phyloP scores from a whole-genome alignment of 208 protist species.

The Kentomonas sorsogonicus region DNA sequence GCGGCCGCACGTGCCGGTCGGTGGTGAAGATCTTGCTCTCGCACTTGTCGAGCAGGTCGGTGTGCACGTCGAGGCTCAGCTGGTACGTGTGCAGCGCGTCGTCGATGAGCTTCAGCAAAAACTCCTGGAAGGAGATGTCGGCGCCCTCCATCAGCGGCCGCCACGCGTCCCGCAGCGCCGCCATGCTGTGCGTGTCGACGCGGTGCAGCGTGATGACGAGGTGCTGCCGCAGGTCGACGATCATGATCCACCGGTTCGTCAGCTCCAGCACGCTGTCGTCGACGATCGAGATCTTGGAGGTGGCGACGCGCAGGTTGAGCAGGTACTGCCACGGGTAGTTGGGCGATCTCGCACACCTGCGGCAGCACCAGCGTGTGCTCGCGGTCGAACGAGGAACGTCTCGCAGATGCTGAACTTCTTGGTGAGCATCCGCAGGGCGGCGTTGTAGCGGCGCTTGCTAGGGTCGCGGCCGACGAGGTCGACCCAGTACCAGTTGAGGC shows the following conservation, averaged over 20 bases:
- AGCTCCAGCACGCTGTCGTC: constrained; percentile 76
- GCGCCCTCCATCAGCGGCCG: constrained; percentile 47
- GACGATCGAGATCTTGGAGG: constrained; percentile 60
- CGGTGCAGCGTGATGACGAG: constrained; percentile 81
- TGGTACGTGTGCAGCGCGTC: constrained; percentile 77
- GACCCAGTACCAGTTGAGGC: constrained; percentile 87
- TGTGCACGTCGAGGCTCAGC: constrained; percentile 67
- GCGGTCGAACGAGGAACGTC: constrained; percentile 73
- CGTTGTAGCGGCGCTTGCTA: constrained; percentile 50
- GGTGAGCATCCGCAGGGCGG: constrained; percentile 52
- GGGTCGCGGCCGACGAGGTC: constrained; percentile 72
- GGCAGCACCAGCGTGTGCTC: constrained; percentile 71
- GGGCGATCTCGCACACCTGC: constrained; percentile 66
- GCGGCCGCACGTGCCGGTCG: not conserved
- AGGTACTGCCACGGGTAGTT: constrained; percentile 71
- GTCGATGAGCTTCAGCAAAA: constrained; percentile 78
- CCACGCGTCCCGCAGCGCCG: constrained; percentile 65
- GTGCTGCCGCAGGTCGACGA: constrained; percentile 72
- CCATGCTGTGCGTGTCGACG: constrained; percentile 64
- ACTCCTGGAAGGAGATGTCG: constrained; percentile 78
- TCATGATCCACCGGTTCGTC: constrained; percentile 82
- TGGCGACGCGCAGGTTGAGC: constrained; percentile 75
- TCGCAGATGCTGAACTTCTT: constrained; percentile 67
- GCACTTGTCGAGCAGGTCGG: constrained; percentile 69
- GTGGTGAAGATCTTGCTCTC: constrained; percentile 72